Conservation (phyloP, 2,329 filamentous ascomycete species). For the Alternaria novae-zelandiae region DNA sequence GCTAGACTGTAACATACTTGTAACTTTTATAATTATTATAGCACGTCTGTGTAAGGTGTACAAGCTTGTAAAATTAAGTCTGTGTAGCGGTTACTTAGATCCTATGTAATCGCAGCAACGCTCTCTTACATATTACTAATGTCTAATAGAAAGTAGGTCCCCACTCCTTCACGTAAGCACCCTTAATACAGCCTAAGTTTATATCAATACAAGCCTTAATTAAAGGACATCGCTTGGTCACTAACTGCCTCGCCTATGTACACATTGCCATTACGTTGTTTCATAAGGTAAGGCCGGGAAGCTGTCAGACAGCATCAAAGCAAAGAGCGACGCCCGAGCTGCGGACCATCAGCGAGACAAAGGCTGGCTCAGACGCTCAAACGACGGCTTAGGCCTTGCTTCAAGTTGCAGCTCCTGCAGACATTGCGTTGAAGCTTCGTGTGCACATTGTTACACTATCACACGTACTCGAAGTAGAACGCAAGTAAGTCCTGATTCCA, state of each 20-base stretch:
- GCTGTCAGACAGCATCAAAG: not conserved
- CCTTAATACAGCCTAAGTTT: not conserved
- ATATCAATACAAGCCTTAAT: not conserved
- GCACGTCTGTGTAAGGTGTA: not conserved
- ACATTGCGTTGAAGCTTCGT: not conserved
- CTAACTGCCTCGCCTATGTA: not conserved
- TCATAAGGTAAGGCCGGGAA: not conserved
- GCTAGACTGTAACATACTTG: not conserved
- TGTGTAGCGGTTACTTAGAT: not conserved
- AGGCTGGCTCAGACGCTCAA: not conserved
- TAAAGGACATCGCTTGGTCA: not conserved
- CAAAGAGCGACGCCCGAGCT: not conserved
- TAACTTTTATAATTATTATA: not conserved
- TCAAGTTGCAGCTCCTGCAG: not conserved
- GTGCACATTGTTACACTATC: not conserved
- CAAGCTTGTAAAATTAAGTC: not conserved
- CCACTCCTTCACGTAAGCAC: not conserved
- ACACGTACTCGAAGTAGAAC: not conserved
- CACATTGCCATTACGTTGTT: not conserved
- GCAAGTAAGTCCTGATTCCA: not conserved
- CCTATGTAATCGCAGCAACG: not conserved
- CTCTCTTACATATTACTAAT: not conserved
- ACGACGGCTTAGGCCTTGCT: not conserved
- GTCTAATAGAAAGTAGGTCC: not conserved
- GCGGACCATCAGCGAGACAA: not conserved